phyloP scores from a whole-genome alignment of 257 asterid species.

The Sherardia arvensis region DNA sequence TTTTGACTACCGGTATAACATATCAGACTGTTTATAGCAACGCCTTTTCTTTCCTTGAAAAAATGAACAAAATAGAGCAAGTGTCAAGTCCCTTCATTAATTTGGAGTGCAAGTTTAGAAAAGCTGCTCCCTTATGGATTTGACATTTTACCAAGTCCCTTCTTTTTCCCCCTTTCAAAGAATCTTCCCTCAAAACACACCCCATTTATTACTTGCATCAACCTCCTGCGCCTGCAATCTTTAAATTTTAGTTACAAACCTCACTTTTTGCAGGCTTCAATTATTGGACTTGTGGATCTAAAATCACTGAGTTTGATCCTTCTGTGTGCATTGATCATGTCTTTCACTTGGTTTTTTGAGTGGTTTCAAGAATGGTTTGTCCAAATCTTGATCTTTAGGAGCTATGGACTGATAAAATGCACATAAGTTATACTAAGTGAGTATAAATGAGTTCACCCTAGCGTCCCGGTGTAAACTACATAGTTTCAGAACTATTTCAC shows the following conservation, averaged over 20 bases:
- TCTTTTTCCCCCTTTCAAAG: neutral
- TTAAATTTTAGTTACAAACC: neutral
- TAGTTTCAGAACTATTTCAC: too few species aligned
- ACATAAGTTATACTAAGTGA: too few species aligned
- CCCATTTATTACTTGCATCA: neutral
- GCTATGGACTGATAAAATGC: too few species aligned
- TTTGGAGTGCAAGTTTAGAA: conserved; percentile 24
- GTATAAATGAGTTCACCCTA: too few species aligned
- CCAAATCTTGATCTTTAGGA: too few species aligned
- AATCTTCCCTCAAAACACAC: too few species aligned
- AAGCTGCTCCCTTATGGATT: conserved; percentile 19
- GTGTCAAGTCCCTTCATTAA: conserved; percentile 16
- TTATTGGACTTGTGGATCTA: neutral
- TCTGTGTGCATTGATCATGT: neutral
- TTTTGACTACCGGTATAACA: too few species aligned
- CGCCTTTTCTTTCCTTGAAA: conserved; percentile 2
- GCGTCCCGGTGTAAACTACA: too few species aligned
- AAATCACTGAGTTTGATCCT: neutral
- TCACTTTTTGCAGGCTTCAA: neutral
- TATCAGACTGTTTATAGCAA: too few species aligned
- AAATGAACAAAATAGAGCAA: conserved; percentile 12
- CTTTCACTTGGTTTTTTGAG: neutral
- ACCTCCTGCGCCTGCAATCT: neutral
- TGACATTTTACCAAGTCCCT: conserved; percentile 16
- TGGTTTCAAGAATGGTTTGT: neutral